Base-by-base conservation (phyloP, 2,329 filamentous ascomycete genomes). In the Beauveria australis region DNA sequence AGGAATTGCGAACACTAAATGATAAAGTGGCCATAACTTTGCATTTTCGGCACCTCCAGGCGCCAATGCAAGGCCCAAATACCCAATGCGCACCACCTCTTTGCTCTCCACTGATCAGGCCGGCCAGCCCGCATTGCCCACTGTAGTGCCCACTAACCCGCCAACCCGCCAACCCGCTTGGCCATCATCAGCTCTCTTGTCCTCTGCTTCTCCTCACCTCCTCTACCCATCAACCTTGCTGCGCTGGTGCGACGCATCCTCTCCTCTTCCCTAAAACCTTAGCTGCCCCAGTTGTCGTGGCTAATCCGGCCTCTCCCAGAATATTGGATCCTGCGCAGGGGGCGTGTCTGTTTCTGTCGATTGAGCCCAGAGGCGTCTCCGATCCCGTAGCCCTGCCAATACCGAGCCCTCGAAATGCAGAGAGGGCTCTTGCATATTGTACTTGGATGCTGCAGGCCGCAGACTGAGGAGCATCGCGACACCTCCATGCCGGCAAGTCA, bases 271-370 rank as follows among this genome's bases (percentile, higher is more conserved):
- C 53, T 28, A 19, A 59, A 59, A 59, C 57, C 28, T 37, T 47
- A 47, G 10, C 40, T 46, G 26, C 40, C 46, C 49, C 40, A 37
- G 49, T 47, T 19, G 56, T 37, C 12, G 14, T 37, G 33, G 33
- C 16, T 22, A 46, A 30, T 28, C 33, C 47, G 47, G 47, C 47
- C 24, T 26, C 48, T 59, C n/a, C 48, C 47, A 53, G 30, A 57
- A 49, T 40, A 59, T 52, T 59, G 56, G 56, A 44, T 26, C 47
- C 40, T 24, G 33, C 24, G 46, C 46, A 48, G 22, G 30, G 54
- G 43, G 56, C 26, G 52, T 33, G 37, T 41, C 46, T 51, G 16
- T 58, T 37, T 58, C 55, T 43, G 33, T 37, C 56, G 56, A 59
- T 59, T 49, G 37, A 46, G 48, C 37, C 37, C 47, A 59, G 40